Evolutionary conservation across 495 filamentous ascomycete species (phyloP).

Genomic region (Lophium mytilinum): DNA sequence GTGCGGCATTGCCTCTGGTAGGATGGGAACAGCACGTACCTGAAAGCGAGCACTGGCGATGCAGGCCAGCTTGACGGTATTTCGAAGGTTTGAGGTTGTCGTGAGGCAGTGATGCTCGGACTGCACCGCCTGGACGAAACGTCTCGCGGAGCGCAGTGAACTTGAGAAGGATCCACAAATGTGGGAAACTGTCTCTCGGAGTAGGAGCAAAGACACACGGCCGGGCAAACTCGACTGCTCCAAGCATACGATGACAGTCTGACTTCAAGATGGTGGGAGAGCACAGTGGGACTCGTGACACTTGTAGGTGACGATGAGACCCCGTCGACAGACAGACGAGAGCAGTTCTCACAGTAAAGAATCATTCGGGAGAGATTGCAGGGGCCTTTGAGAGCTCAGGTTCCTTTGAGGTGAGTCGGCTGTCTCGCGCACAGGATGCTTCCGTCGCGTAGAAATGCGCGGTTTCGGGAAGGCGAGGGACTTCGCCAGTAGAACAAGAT

Average conservation of each 20-base stretch:
- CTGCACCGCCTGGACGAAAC: slow-evolving; percentile 2
- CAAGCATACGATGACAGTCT: slow-evolving; percentile 9
- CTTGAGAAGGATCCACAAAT: slow-evolving; percentile 18
- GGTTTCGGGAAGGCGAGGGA: slow-evolving; percentile 18
- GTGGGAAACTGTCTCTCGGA: slow-evolving; percentile 7
- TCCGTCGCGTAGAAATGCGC: slow-evolving; percentile 13
- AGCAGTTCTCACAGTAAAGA: slow-evolving; percentile 16
- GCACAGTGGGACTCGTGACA: slow-evolving; percentile 20
- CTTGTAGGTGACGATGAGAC: slow-evolving; percentile 4
- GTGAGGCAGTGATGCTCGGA: slow-evolving; percentile 6
- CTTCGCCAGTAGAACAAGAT: slow-evolving; percentile 7
- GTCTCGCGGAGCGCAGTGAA: slow-evolving; percentile 5
- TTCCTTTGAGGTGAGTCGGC: slow-evolving; percentile 9
- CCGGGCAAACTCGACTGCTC: slow-evolving; percentile 12
- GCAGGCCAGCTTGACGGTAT: slow-evolving; percentile 31
- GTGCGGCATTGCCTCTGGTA: slow-evolving; percentile 9
- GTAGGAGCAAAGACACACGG: slow-evolving; percentile 5
- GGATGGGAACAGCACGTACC: slow-evolving; percentile 18
- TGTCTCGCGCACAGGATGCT: slow-evolving; percentile 12
- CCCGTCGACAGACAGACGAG: slow-evolving; percentile 19
- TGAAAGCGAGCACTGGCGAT: slow-evolving; percentile 21
- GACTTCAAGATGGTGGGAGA: slow-evolving; percentile 2
- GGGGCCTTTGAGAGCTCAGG: slow-evolving; percentile 20
- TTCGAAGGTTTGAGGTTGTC: slow-evolving; percentile 8
- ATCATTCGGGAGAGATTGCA: slow-evolving; percentile 18